phyloP scores from a whole-genome alignment of 257 asterid species.

The Eustoma russellianum region DNA sequence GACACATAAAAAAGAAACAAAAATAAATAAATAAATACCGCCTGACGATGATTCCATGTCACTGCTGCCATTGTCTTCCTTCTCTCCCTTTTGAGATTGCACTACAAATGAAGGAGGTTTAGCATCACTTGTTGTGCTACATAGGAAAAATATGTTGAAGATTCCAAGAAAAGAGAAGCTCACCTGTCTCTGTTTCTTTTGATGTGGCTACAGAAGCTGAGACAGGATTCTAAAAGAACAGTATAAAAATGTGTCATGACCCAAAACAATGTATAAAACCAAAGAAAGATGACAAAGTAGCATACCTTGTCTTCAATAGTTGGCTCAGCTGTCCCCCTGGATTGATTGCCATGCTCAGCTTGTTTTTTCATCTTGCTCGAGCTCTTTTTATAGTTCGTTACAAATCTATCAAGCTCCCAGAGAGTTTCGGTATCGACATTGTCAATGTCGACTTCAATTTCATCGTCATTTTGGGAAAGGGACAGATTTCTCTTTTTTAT shows the following conservation, averaged over 20 bases:
- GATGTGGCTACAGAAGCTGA: conserved; percentile 36
- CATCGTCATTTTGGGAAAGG: conserved; percentile 76
- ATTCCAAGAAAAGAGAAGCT: conserved; percentile 1
- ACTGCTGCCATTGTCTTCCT: conserved; percentile 45
- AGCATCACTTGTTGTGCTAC: conserved; percentile 10
- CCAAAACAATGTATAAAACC: no score
- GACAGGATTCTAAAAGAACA: no score
- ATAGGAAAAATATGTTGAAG: not conserved
- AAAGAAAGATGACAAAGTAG: not conserved
- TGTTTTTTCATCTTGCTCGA: conserved; percentile 66
- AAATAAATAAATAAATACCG: conserved; percentile 39
- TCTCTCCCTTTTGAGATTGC: conserved; percentile 37
- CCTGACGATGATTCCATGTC: conserved; percentile 64
- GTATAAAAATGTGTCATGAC: no score
- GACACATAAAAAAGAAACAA: no score
- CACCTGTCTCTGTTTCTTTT: conserved; percentile 45
- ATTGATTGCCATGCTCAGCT: conserved; percentile 42
- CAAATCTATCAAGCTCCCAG: conserved; percentile 95
- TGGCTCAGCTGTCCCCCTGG: conserved; percentile 25
- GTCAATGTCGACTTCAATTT: no score
- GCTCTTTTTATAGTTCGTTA: conserved; percentile 64
- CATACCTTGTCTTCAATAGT: conserved; percentile 44
- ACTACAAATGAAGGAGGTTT: conserved; percentile 22
- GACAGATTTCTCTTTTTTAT: conserved; percentile 73
- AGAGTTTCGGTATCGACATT: conserved; percentile 85